These are phyloP conservation scores for Alternaria sp. DNA, from an alignment of 2,329 filamentous ascomycete species.

Conservation along the genomic window DNA sequence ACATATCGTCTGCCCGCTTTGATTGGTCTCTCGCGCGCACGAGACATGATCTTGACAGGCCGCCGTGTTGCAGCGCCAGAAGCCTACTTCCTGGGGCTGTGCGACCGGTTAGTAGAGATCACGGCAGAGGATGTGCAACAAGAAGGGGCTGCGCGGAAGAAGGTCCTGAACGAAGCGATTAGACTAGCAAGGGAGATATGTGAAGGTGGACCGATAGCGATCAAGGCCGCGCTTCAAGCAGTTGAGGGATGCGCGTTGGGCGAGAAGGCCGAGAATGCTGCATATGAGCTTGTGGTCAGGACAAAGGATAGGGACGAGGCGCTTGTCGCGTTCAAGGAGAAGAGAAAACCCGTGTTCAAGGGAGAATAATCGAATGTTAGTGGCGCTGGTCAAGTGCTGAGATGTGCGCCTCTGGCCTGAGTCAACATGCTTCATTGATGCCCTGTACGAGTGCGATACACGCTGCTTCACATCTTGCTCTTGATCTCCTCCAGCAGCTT, in stretches of 20 bases:
- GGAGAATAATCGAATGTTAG: constrained; percentile 47
- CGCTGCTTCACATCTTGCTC: constrained; percentile 72
- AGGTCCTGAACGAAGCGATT: constrained; percentile 77
- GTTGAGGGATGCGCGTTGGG: constrained; percentile 69
- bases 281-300: constrained; percentile 81
- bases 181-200: constrained; percentile 84
- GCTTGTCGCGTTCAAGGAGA: constrained; percentile 80
- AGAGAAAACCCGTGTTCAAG: constrained; percentile 72
- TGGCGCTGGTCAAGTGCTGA: neutral
- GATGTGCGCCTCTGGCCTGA: neutral
- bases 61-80: constrained; percentile 82
- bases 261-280: constrained; percentile 82
- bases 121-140: constrained; percentile 61
- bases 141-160: constrained; percentile 65
- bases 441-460: neutral
- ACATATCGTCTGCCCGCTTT: constrained; percentile 85
- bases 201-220: constrained; percentile 84
- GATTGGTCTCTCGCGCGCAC: constrained; percentile 80
- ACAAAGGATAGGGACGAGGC: constrained; percentile 91
- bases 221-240: constrained; percentile 79
- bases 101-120: constrained; percentile 87
- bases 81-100: constrained; percentile 89
- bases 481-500: constrained; percentile 82
- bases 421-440: constrained; percentile 25
- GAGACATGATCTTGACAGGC: constrained; percentile 89